Base-by-base conservation (phyloP, 1,284 basidiomycete genomes). In the Papiliotrema nemorosa region DNA sequence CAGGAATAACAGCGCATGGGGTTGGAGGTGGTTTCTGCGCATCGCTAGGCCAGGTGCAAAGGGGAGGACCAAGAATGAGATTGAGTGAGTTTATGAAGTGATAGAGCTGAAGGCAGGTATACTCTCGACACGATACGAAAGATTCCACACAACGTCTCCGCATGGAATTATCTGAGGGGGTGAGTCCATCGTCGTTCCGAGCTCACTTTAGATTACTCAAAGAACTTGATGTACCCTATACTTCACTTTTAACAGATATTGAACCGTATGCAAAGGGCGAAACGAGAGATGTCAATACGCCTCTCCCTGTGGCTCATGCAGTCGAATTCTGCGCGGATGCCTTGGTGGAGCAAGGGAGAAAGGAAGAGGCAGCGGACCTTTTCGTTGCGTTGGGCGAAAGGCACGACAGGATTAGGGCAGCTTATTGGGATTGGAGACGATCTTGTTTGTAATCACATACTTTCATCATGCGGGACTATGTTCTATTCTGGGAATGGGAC, bases 1-100 rank as follows among this genome's bases (percentile, higher is more conserved):
- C 34, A 77, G 93, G 62, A 99, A 98, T 72, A 99, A 99, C 69
- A 93, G 89, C 37, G 96, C 90, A 14, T 99, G 94, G 94, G 90
- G 94, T 69, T 96, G 97, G 78, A 84, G 94, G 22, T 97, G 91
- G 80, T 97, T 94, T 70, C 81, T 91, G 46, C 80, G 86, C n/a
- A 91, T 90, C 62, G 82, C 82, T 47, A 80, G 82, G 47, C 87
- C 84, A 3, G 77, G 64, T 78, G 59, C 60, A 68, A 76, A 49
- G 27, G 55, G 57, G 33, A 79, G 80, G 78, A 49, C 79, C 77
- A 31, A 84, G 27, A 80, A 79, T 59, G 90, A 93, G 72, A 67
- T 90, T 43, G 78, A 77, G 87, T 91, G 69, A 62, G 87, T 69
- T n/a, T 29, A n/a, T n/a, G n/a, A 41, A 50, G 48, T 36, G 21